Percentiles rank a stretch among this genome's conserved stretches.
Conservation (phyloP, 1,139 yeast genomes). For the Ogataea hybrid region DNA sequence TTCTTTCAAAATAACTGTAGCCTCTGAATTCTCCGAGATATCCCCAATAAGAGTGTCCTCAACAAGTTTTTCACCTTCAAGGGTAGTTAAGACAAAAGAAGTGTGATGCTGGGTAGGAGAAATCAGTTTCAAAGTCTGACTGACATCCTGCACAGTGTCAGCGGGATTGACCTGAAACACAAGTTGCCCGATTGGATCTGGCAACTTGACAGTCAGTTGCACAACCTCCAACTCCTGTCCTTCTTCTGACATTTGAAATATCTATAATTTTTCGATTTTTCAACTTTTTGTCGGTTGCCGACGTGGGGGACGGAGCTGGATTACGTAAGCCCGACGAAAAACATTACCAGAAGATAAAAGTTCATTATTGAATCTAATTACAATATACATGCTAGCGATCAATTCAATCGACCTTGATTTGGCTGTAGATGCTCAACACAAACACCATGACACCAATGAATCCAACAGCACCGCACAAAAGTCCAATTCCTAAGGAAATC, state of each 20-base stretch:
- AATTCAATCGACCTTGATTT: constrained; percentile 77
- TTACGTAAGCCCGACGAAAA: constrained; percentile 4
- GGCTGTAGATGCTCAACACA: constrained; percentile 74
- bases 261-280: constrained; percentile 1
- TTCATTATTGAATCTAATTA: not conserved
- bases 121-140: constrained; percentile 52
- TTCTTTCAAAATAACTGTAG: constrained; percentile 36
- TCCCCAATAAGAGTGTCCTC: constrained; percentile 32
- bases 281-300: constrained; percentile 4
- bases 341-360: not conserved
- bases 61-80: constrained; percentile 13
- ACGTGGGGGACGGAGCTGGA: constrained; percentile 1
- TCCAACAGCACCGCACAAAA: constrained; percentile 88
- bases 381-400: constrained; percentile 5
- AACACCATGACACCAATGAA: constrained; percentile 73
- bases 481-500: constrained; percentile 68
- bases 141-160: constrained; percentile 59
- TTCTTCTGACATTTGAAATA: constrained; percentile 11
- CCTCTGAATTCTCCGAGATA: constrained; percentile 23
- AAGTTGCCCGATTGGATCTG: constrained; percentile 31
- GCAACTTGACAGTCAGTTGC: constrained; percentile 28
- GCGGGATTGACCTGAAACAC: constrained; percentile 38
- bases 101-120: constrained; percentile 61
- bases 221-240: constrained; percentile 14
- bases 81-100: constrained; percentile 45